Percentiles rank a stretch among this genome's conserved stretches.
Conservation (phyloP, 2,329 filamentous ascomycete genomes). For the Corynespora cassiicola region DNA sequence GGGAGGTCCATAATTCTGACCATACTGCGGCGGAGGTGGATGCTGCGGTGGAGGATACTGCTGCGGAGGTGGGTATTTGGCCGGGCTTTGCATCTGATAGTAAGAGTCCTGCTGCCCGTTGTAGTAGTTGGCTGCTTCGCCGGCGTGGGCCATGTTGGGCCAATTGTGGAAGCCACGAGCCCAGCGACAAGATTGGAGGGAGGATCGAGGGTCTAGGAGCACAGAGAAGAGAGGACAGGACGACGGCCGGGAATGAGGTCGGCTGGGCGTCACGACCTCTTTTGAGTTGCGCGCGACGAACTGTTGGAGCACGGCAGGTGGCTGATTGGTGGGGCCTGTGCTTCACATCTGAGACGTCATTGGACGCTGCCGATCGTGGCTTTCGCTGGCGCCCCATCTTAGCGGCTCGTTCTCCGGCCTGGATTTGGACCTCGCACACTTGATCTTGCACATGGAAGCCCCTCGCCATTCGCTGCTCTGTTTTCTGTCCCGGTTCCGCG, state of each 20-base stretch:
- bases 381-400: conserved; percentile 4
- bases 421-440: too few species aligned
- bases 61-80: conserved; percentile 24
- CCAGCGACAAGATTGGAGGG: background rate
- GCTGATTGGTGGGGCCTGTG: conserved; percentile 2
- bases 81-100: conserved; percentile 34
- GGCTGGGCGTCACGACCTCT: too few species aligned
- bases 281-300: background rate
- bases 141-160: conserved; percentile 36
- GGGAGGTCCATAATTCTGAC: conserved; percentile 35
- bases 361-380: conserved; percentile 5
- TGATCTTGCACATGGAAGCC: too few species aligned
- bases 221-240: background rate
- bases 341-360: conserved; percentile 4
- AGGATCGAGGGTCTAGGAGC: background rate
- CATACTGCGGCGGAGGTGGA: conserved; percentile 41
- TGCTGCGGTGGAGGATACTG: conserved; percentile 33
- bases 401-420: too few species aligned
- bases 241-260: background rate
- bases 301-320: conserved; percentile 1
- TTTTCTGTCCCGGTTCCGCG: too few species aligned
- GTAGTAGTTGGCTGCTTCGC: conserved; percentile 50
- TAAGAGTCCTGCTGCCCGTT: conserved; percentile 31
- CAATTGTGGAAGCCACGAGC: conserved; percentile 1
- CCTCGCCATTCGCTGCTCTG: too few species aligned